These are phyloP conservation scores for Suillus alpinus DNA, from an alignment of 768 basidiomycete genomes.

Conservation along the genomic window DNA sequence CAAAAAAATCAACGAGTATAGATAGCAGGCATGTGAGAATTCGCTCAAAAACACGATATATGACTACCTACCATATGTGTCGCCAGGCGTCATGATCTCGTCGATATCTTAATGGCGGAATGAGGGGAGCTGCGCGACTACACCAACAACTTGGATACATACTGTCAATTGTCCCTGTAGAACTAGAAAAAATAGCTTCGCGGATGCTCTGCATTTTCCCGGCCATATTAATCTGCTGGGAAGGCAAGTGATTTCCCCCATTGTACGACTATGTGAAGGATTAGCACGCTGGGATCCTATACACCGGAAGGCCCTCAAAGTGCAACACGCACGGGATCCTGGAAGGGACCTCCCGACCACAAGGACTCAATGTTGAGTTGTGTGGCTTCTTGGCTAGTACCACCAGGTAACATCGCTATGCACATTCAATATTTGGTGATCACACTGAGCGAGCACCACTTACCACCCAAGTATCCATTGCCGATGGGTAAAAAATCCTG, in stretches of 20 bases:
- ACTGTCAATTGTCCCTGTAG: slow-evolving; percentile 61
- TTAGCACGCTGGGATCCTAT: neutral
- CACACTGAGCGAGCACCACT: slow-evolving; percentile 8
- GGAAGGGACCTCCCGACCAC: slow-evolving; percentile 74
- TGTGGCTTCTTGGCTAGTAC: slow-evolving; percentile 53
- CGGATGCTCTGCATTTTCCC: slow-evolving; percentile 52
- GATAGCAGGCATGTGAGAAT: neutral
- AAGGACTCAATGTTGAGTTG: slow-evolving; percentile 76
- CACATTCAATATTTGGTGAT: neutral
- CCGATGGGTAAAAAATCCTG: slow-evolving; percentile 66
- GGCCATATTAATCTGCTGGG: slow-evolving; percentile 42
- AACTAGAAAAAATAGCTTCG: slow-evolving; percentile 53
- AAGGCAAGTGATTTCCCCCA: slow-evolving; percentile 61
- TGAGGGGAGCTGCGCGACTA: neutral
- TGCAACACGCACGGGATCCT: slow-evolving; percentile 48
- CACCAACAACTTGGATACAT: slow-evolving; percentile 5
- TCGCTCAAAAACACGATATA: neutral
- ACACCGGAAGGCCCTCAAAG: neutral
- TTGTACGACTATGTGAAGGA: slow-evolving; percentile 50
- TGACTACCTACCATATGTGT: slow-evolving; percentile 53
- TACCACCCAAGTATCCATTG: slow-evolving; percentile 70
- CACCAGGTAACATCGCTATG: slow-evolving; percentile 65
- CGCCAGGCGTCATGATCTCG: slow-evolving; percentile 49
- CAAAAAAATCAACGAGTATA: slow-evolving; percentile 5
- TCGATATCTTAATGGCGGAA: slow-evolving; percentile 43